phyloP scores from a whole-genome alignment of 2,329 filamentous ascomycete genomes.

The Cytospora leucostoma region DNA sequence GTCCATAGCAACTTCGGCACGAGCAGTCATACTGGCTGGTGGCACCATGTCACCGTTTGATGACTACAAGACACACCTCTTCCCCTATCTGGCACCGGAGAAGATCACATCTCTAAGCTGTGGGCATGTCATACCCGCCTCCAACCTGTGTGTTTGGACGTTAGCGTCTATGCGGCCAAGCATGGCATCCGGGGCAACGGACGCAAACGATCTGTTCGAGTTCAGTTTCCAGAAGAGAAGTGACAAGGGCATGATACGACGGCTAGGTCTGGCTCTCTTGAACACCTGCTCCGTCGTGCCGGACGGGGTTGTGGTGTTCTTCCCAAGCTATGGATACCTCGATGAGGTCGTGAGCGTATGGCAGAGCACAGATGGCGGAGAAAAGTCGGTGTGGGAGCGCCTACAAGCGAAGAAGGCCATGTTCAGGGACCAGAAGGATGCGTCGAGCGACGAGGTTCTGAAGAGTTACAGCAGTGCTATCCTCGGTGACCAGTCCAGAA shows the following conservation, averaged over 20 bases:
- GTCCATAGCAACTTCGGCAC: conserved; percentile 79
- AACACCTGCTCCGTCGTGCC: conserved; percentile 74
- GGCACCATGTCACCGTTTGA: conserved; percentile 97
- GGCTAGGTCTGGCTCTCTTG: conserved; percentile 73
- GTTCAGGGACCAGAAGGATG: conserved; percentile 59
- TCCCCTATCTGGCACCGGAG: conserved; percentile 67
- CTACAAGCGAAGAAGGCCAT: conserved; percentile 62
- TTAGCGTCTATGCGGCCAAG: conserved; percentile 51
- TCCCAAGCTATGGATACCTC: conserved; percentile 91
- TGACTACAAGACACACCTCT: conserved; percentile 84
- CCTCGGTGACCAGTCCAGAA: conserved; percentile 41
- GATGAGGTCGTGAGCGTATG: conserved; percentile 69
- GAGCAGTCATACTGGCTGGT: conserved; percentile 86
- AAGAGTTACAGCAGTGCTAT: conserved; percentile 72
- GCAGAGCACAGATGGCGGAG: conserved; percentile 43
- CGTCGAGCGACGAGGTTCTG: conserved; percentile 69
- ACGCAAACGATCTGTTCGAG: conserved; percentile 59
- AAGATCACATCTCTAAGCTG: conserved; percentile 83
- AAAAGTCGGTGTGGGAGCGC: conserved; percentile 58
- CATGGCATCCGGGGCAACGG: conserved; percentile 37
- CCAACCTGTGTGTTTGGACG: conserved; percentile 78
- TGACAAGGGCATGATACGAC: conserved; percentile 67
- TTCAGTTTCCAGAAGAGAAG: conserved; percentile 83
- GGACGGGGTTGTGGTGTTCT: conserved; percentile 91
- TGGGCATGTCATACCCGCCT: conserved; percentile 85